Evolutionary conservation across 2,329 filamentous ascomycete species (phyloP).

Genomic region (Achaetomium macrosporum): DNA sequence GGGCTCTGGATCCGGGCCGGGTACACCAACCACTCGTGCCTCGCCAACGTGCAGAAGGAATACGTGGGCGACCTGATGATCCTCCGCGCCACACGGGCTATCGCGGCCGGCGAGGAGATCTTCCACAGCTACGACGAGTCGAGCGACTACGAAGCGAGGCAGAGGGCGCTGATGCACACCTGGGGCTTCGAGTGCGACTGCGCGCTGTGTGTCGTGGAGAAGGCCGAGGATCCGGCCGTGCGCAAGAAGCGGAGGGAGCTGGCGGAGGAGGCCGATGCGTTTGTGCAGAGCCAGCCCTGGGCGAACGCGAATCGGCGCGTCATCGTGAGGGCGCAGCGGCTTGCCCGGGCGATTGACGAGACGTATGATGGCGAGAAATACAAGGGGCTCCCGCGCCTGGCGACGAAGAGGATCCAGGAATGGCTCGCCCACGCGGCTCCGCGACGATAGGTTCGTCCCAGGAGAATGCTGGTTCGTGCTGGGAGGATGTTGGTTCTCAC

Average conservation of each 20-base stretch:
- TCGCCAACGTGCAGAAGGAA: slow-evolving; percentile 2
- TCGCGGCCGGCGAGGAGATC: slow-evolving; percentile 1
- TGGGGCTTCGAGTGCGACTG: slow-evolving; percentile 8
- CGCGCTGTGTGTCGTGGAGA: slow-evolving; percentile 4
- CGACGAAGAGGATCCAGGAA: neutral
- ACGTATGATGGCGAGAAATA: slow-evolving; percentile 11
- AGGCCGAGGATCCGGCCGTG: neutral
- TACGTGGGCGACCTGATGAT: slow-evolving; percentile 8
- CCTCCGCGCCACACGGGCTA: neutral
- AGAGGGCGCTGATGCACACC: neutral
- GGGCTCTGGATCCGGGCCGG: slow-evolving; percentile 3
- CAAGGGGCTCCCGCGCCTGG: slow-evolving; percentile 3
- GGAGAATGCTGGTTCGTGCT: neutral
- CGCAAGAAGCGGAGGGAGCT: neutral
- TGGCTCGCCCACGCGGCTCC: neutral
- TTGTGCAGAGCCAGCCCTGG: neutral
- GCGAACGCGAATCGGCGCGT: neutral
- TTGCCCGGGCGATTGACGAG: neutral
- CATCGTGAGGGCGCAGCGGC: neutral
- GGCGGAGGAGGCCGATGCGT: neutral
- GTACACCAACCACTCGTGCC: slow-evolving; percentile 7
- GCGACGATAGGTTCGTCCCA: neutral
- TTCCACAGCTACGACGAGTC: slow-evolving; percentile 4
- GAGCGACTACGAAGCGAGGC: neutral
- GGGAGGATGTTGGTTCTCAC: neutral